phyloP scores from a whole-genome alignment of 2,329 filamentous ascomycete species.

The Fusarium haematococcum region DNA sequence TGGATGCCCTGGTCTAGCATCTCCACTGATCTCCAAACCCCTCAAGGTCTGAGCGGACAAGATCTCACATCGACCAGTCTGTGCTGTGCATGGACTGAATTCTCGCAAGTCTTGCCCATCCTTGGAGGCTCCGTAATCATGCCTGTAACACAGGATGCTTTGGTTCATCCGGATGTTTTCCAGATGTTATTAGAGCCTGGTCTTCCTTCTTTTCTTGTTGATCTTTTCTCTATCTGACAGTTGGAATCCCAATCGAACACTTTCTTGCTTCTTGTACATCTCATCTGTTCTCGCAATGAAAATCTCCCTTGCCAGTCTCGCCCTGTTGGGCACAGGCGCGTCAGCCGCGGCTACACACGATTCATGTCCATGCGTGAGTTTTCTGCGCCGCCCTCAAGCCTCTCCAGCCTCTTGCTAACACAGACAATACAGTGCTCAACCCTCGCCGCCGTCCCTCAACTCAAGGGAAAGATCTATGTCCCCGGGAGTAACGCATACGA shows the following conservation, averaged over 20 bases:
- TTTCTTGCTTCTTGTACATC: not conserved
- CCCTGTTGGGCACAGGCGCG: not conserved
- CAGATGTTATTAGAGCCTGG: not conserved
- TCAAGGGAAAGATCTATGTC: conserved; percentile 40
- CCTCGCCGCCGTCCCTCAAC: conserved; percentile 29
- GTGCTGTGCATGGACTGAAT: not conserved
- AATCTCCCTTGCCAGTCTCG: not conserved
- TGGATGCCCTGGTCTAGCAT: not conserved
- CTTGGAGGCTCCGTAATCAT: not conserved
- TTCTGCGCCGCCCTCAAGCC: no score
- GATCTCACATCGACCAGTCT: not conserved
- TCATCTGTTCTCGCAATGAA: conserved; percentile 6
- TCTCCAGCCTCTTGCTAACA: not conserved
- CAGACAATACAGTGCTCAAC: conserved; percentile 36
- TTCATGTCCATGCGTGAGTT: conserved; percentile 13
- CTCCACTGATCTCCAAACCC: not conserved
- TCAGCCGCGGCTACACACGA: not conserved
- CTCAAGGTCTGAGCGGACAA: not conserved
- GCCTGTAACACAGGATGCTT: not conserved
- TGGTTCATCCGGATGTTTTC: not conserved
- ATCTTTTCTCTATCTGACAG: not conserved
- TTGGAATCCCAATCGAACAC: not conserved
- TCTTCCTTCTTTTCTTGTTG: not conserved
- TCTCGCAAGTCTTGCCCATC: not conserved
- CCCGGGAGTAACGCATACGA: conserved; percentile 36